A percentile compares a stretch with the other conserved stretches of the same genome.
Evolutionary conservation across 2,329 filamentous ascomycete genomes (phyloP).

Genomic region (Fusarium sp.): DNA sequence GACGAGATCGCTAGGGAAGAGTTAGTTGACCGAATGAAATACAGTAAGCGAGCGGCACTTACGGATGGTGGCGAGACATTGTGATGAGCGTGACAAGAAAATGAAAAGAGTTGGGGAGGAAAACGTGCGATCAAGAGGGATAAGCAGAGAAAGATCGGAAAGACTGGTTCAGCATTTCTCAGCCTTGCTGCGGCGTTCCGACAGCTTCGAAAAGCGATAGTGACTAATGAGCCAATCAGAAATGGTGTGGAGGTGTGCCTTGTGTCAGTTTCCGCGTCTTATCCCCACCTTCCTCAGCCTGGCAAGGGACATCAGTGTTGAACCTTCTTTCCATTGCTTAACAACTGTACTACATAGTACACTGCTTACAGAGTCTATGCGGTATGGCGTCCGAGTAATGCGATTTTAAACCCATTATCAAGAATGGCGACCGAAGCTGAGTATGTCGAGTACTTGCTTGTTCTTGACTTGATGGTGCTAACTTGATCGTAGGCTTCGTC

Average conservation of each 20-base stretch:
- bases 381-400: not conserved
- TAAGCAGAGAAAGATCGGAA: conserved; percentile 2
- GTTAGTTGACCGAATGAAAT: conserved; percentile 40
- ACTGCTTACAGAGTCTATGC: not conserved
- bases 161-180: conserved; percentile 48
- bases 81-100: conserved; percentile 34
- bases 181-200: conserved; percentile 54
- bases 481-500: conserved; percentile 30
- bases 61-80: conserved; percentile 96
- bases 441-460: conserved; percentile 25
- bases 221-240: conserved; percentile 36
- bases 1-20: conserved; percentile 78
- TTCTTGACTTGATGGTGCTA: conserved; percentile 22
- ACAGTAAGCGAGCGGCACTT: conserved; percentile 50
- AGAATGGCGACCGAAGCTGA: conserved; percentile 38
- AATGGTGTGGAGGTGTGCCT: conserved; percentile 28
- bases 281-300: conserved; percentile 45
- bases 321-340: not conserved
- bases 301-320: conserved; percentile 30
- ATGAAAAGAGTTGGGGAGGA: not conserved
- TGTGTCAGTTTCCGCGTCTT: conserved; percentile 11
- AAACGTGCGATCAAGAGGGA: not conserved
- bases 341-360: not conserved
- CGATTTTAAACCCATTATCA: not conserved
- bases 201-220: conserved; percentile 33